These are phyloP conservation scores for Penicillium mononematosum DNA, from an alignment of 495 filamentous ascomycete species.

Conservation along the genomic window DNA sequence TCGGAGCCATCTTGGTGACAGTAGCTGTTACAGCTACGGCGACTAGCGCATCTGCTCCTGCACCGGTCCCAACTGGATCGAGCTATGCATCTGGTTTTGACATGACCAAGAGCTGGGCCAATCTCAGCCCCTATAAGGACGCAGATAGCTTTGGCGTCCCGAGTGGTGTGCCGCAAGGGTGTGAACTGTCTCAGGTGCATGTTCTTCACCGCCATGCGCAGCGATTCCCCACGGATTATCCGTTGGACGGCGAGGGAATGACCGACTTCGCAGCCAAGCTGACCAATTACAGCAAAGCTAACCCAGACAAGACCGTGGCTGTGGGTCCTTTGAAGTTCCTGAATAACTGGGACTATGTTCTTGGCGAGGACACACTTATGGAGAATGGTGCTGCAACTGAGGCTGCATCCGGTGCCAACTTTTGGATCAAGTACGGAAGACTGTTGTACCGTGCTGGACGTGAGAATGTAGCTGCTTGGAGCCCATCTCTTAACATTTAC, in stretches of 20 bases:
- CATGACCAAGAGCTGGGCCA: constrained; percentile 42
- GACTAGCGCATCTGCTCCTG: constrained; percentile 15
- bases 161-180: constrained; percentile 50
- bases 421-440: constrained; percentile 55
- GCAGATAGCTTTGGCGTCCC: constrained; percentile 42
- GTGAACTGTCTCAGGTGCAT: constrained; percentile 52
- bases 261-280: constrained; percentile 47
- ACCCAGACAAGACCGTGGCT: constrained; percentile 32
- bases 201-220: constrained; percentile 53
- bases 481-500: constrained; percentile 40
- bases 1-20: constrained; percentile 7
- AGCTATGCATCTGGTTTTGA: constrained; percentile 36
- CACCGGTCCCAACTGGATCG: constrained; percentile 28
- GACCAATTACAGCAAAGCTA: constrained; percentile 41
- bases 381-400: constrained; percentile 51
- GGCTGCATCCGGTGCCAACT: constrained; percentile 47
- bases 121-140: constrained; percentile 50
- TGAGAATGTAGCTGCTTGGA: constrained; percentile 43
- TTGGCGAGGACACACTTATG: constrained; percentile 44
- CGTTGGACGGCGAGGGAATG: constrained; percentile 47
- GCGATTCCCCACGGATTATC: constrained; percentile 43
- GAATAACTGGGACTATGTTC: constrained; percentile 48
- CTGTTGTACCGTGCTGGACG: constrained; percentile 45
- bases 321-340: constrained; percentile 50
- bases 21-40: constrained; percentile 13